A percentile compares a stretch with the other conserved stretches of the same genome.
Conservation (phyloP, 2,329 filamentous ascomycete species). For the Mycosphaerella arachidis region DNA sequence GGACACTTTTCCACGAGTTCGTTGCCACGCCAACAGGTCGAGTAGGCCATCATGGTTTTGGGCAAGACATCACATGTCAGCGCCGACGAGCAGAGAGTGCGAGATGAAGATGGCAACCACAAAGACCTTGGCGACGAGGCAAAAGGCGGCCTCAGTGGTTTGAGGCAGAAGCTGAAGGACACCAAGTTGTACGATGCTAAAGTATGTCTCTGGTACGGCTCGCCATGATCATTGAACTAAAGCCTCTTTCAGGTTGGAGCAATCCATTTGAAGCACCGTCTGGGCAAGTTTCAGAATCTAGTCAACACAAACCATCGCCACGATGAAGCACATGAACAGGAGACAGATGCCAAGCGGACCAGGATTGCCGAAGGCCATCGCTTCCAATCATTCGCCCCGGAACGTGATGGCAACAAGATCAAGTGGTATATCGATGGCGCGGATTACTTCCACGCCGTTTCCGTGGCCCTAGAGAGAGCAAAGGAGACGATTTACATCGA, state of each 20-base stretch:
- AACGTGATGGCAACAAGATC: constrained; percentile 70
- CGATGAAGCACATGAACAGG: constrained; percentile 85
- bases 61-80: constrained; percentile 19
- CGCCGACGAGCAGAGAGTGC: constrained; percentile 15
- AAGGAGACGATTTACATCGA: constrained; percentile 92
- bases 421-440: constrained; percentile 98
- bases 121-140: constrained; percentile 2
- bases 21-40: neutral
- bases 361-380: constrained; percentile 69
- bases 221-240: neutral
- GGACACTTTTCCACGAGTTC: neutral
- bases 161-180: constrained; percentile 20
- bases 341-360: constrained; percentile 73
- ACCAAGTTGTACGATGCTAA: constrained; percentile 22
- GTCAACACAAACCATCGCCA: constrained; percentile 88
- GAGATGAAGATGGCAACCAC: constrained; percentile 1
- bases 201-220: constrained; percentile 2
- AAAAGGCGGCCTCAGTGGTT: constrained; percentile 6
- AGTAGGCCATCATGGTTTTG: constrained; percentile 11
- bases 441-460: constrained; percentile 93
- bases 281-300: constrained; percentile 62
- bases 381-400: constrained; percentile 86
- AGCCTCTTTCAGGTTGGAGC: constrained; percentile 45
- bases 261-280: constrained; percentile 56
- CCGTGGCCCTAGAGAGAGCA: constrained; percentile 80